Base-by-base conservation (phyloP, 306 rosid species). In the Echinosophora koreensis region DNA sequence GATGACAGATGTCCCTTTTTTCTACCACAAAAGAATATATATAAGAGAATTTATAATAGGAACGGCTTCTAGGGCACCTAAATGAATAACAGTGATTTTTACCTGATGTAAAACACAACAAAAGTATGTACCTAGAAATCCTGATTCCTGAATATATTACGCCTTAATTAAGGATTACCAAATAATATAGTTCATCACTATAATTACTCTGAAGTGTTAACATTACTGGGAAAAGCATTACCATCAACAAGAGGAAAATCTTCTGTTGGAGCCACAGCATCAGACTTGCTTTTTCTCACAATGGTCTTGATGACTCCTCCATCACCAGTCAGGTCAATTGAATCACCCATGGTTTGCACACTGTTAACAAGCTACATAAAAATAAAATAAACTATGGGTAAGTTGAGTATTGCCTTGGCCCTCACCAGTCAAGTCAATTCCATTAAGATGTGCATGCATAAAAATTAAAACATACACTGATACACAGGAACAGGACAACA, bases 241-340 rank as follows among this genome's bases (percentile, higher is more conserved):
- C 97, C 98, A 86, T 95, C 97, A 52, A 92, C 97, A 39, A 95
- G 96, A 68, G 98, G 98, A 77, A 95, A 78, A 80, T 95, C 94
- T 41, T 88, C 96, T 3, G 97, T 84, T 8, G 98, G 97, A 80
- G 85, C 86, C 51, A 79, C 77, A 10, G 98, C 97, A 77, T 89
- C 90, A n/a, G 82, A 39, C 82, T 90, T 95, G 70, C 93, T 87
- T 81, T 88, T 92, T 87, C 87, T 90, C 62, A 89, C 68, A 34
- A 89, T 84, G 71, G 85, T 90, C 91, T 95, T 93, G 54, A 89
- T 67, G 60, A 93, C 95, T 69, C 98, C 97, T 77, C 98, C 97
- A 80, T 95, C 97, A 22, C 97, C 97, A 14, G 89, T 87, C 69
- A 95, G 87, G 84, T 95, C 97, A 87, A 92, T 78, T 44, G 88